These are phyloP conservation scores for Stachybotrys chartarum DNA, from an alignment of 2,329 filamentous ascomycete species.

Conservation along the genomic window DNA sequence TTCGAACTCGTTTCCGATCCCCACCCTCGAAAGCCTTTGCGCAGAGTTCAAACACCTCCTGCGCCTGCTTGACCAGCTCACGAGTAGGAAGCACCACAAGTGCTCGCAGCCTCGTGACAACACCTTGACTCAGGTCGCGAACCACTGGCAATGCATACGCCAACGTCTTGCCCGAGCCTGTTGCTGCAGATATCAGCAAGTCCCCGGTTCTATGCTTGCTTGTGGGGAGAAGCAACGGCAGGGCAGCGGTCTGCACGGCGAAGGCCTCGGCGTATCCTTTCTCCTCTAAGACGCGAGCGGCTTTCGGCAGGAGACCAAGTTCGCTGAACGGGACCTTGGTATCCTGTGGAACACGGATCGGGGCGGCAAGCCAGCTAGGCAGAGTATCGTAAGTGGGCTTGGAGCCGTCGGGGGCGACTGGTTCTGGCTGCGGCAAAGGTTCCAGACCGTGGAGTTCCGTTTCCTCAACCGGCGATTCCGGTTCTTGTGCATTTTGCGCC, in stretches of 20 bases:
- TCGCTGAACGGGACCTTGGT: conserved; percentile 53
- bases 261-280: conserved; percentile 42
- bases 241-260: conserved; percentile 41
- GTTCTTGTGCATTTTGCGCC: conserved; percentile 21
- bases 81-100: conserved; percentile 85
- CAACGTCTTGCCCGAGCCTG: conserved; percentile 91
- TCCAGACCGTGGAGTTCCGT: conserved; percentile 62
- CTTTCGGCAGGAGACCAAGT: conserved; percentile 55
- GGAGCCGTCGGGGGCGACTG: conserved; percentile 46
- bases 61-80: conserved; percentile 82
- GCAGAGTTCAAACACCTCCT: conserved; percentile 70
- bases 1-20: conserved; percentile 59
- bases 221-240: conserved; percentile 70
- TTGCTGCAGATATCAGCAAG: conserved; percentile 84
- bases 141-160: conserved; percentile 86
- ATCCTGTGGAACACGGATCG: conserved; percentile 59
- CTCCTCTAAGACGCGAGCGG: conserved; percentile 55
- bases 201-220: conserved; percentile 61
- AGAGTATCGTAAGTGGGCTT: conserved; percentile 69
- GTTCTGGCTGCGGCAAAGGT: conserved; percentile 73
- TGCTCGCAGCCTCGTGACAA: conserved; percentile 62
- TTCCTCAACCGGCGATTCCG: conserved; percentile 19
- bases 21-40: conserved; percentile 51
- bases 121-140: conserved; percentile 60
- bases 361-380: conserved; percentile 72